A percentile compares a stretch with the other conserved stretches of the same genome.
Conservation (phyloP, 768 basidiomycete species). For the Gautieria morchelliformis region DNA sequence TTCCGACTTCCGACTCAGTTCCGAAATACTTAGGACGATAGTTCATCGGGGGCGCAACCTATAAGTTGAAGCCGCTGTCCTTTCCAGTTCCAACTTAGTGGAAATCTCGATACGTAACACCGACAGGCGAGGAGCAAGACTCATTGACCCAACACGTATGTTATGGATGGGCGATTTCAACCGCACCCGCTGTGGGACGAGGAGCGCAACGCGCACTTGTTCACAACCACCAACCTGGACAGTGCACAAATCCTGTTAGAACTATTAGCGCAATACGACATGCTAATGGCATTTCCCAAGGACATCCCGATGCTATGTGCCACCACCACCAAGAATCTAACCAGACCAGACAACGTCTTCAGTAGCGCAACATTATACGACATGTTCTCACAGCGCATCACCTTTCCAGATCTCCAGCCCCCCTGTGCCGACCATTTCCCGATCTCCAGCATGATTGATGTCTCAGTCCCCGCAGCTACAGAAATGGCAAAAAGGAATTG, state of each 20-base stretch:
- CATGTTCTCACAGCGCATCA: constrained; percentile 20
- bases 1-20: too few relatives aligned
- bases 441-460: constrained; percentile 22
- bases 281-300: constrained; percentile 21
- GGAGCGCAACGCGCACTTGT: too few relatives aligned
- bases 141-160: too few relatives aligned
- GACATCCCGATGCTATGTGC: too few relatives aligned
- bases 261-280: constrained; percentile 28
- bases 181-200: constrained; percentile 34
- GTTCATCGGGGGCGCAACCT: too few relatives aligned
- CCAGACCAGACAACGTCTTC: constrained; percentile 37
- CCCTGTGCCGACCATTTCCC: constrained; percentile 32
- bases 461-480: too few relatives aligned
- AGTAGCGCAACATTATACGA: constrained; percentile 12
- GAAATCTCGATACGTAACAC: too few relatives aligned
- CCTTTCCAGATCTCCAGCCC: constrained; percentile 10
- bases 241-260: constrained; percentile 11
- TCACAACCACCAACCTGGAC: constrained; percentile 14
- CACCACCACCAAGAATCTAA: constrained; percentile 21
- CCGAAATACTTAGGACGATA: too few relatives aligned
- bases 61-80: too few relatives aligned
- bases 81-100: too few relatives aligned
- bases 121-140: too few relatives aligned
- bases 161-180: constrained; percentile 36
- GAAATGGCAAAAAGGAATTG: too few relatives aligned